Evolutionary conservation across 2,329 filamentous ascomycete species (phyloP), one percentile per base, ranked within the genome.

Genomic region (Calonectria pseudoturangicola): DNA sequence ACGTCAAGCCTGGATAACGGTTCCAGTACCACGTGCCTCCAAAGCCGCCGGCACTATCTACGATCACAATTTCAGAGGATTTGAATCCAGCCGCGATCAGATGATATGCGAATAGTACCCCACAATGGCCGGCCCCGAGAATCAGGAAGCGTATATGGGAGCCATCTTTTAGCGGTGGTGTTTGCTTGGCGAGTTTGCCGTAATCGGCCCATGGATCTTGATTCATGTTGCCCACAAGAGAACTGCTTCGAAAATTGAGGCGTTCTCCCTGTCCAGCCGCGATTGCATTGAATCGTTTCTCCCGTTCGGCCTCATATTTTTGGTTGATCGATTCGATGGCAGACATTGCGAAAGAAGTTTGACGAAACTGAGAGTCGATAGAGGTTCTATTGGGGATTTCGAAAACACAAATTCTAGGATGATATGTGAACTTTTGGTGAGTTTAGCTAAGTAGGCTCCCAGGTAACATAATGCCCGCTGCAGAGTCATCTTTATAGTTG

Each of bases 1-100:
- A 56, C 30, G 30, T 56, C 30, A 56, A 36, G 10, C 51, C 30
- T 1, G 51, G 51, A 16, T 56, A 56, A 21, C 51, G 51, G 13
- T 56, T 56, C 51, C 51, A 56, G n/a, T 39, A 56, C 51, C 51
- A 56, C 15, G 51, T 56, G 30, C 51, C 51, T 36, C 51, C 51
- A 21, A 36, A 56, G 9, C 51, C 51, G 16, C 51, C 51, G 2
- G 51, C 51, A 25, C 51, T 36, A 10, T 56, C 51, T 21, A 56
- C 18, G 9, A 54, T 21, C 1, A 54, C 50, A 16, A 54, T 21
- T 36, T 54, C 50, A 4, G 50, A 54, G 3, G 50, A 16, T 7
- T 54, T 54, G 50, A 54, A 54, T 13, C 50, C 50, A 36, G 50
- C 50, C 50, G 1, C 12, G 28, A 54, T 54, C 28, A 54, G 21